Evolutionary conservation across 2,329 filamentous ascomycete species (phyloP), one percentile per base, ranked within the genome.

Genomic region (Ploettnerulaceae sp.): DNA sequence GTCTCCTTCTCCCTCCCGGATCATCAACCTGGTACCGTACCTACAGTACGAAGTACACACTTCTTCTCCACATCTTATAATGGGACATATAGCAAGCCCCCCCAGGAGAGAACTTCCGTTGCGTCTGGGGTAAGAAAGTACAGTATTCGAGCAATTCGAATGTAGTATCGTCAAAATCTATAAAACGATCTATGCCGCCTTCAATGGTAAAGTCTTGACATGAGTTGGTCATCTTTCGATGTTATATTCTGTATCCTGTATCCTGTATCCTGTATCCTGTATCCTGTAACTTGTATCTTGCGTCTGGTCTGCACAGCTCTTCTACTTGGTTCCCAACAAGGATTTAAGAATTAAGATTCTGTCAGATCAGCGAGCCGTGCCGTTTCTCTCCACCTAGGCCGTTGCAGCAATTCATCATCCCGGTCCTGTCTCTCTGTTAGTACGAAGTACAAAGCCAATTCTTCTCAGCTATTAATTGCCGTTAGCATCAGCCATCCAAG

Each of bases 121-220:
- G 31, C 44, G 41, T 40, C 39, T 32, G 21, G 35, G 37, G 43
- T 32, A 42, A 26, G 7, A 14, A 26, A 28, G 36, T 24, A 28
- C 45, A 41, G 35, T 46, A 46, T 49, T 49, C 45, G 46, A 49
- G 47, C 36, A 48, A 41, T 48, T 12, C 44, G 42, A 36, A 26
- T 42, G 42, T 42, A 29, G 24, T 41, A 35, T 25, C 28, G 18
- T 18, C 35, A 35, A 17, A 40, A n/a, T 24, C 22, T 39, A n/a
- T n/a, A n/a, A 29, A 29, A 28, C 20, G 14, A n/a, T 18, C 29
- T 12, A 24, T 26, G 21, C 36, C 20, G 22, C 26, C 35, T 17
- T 22, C 35, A 25, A 25, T 31, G 25, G 24, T 32, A 25, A 29
- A 28, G 36, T 18, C 22, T 38, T 28, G 22, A 28, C 36, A 18